Evolutionary conservation across 2,329 filamentous ascomycete species (phyloP), one percentile per base, ranked within the genome.

Genomic region (Zymoseptoria brevis): DNA sequence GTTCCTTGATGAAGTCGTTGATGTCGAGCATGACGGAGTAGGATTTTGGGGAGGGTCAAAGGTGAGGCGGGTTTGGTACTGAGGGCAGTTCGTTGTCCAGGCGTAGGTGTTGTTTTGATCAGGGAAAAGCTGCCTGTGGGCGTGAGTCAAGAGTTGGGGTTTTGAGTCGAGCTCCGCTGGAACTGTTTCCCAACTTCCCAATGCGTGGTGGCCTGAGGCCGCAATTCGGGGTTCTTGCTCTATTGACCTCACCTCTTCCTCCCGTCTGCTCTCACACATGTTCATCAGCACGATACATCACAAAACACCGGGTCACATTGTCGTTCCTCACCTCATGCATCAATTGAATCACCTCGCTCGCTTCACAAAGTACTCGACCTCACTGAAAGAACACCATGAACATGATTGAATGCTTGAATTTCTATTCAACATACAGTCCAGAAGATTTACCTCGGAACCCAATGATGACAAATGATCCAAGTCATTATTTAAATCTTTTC

Each of bases 1-100:
- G 88, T 76, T 96, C 90, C 73, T 83, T 72, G 68, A 80, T 79
- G 71, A 80, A 81, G 69, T 80, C 79, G 69, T 79, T 78, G 60
- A 78, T 73, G 70, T 77, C 75, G 60, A 77, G 61, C 75, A 76
- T 76, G 53, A 8, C 63, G 41, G 54, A 53, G 55, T 41, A 22
- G 2, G 22, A 13, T 24, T n/a, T 24, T 3, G 5, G 8, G 19
- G 51, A 26, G 19, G 22, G 5, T 53, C 6, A 30, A 8, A 29
- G 26, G 11, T 11, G 51, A 30, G 22, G 19, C 22, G n/a, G 5
- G 24, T 19, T 19, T 9, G 45, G 45, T n/a, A 11, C 11, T n/a
- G 45, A 50, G 7, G 45, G 45, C 16, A 6, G 1, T 1, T 21
- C 8, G 2, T 29, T 45, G 16, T 45, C 16, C 35, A 45, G 35